Base-by-base conservation (phyloP, 1,284 basidiomycete genomes). In the Bjerkandera adusta region DNA sequence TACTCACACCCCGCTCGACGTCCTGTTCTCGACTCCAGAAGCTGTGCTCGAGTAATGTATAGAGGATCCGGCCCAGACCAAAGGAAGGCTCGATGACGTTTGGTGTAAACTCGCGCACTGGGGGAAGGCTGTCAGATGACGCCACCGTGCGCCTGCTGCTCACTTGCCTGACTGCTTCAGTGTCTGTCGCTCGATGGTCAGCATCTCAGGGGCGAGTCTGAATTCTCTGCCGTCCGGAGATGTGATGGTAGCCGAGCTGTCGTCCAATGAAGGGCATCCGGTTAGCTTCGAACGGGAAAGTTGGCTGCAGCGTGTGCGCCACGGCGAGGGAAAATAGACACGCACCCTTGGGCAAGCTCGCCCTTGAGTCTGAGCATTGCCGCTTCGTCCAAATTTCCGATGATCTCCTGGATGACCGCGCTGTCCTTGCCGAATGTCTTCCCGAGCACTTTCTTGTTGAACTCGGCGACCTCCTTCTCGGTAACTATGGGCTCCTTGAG, bases 1-100 rank as follows among this genome's bases (percentile, higher is more conserved):
- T 45, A 77, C 88, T 64, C 67, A 92, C 93, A 52, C 85, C 88
- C 60, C 93, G 88, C 52, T 92, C 88, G 32, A 89, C 71, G 67
- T 96, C 92, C 62, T 92, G 85, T 63, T 93, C 94, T 64, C 96
- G 83, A 48, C 83, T 82, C 96, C 96, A 98, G 78, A 90, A 99
- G 59, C 81, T 85, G 75, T 99, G 96, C 69, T 99, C 96, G 39
- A 99, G 83, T 43, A 98, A 74, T 29, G 85, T 85, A 69, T 98
- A 98, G 39, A 98, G 77, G 62, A 99, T 97, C 50, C 96, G 91
- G 48, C 96, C 96, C 58, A 99, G 85, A 58, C 97, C 96, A 68
- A 98, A 98, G 15, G 97, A 99, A 22, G 96, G 96, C 68, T 98
- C 96, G 64, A 98, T 97, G 67, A 99, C 96, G 70, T 98, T 98